Conservation (phyloP, 768 basidiomycete genomes). For the Mycena vitilis region DNA sequence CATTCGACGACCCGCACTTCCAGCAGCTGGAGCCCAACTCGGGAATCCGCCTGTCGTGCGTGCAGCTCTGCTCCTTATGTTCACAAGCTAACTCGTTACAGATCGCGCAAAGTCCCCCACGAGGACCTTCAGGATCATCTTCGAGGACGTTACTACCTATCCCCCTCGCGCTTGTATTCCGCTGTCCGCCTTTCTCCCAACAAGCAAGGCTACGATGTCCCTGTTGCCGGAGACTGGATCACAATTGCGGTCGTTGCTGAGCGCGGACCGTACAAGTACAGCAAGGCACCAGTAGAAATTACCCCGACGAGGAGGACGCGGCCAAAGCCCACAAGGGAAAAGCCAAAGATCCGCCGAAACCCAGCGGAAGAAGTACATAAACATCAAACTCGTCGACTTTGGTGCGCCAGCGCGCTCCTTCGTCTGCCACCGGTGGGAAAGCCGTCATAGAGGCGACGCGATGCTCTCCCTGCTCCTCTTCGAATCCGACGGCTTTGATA, state of each 20-base stretch:
- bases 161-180: slow-evolving; percentile 91
- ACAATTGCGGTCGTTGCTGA: slow-evolving; percentile 97
- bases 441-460: slow-evolving; percentile 83
- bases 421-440: slow-evolving; percentile 67
- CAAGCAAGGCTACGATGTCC: slow-evolving; percentile 91
- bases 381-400: slow-evolving; percentile 86
- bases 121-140: slow-evolving; percentile 85
- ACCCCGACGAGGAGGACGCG: slow-evolving; percentile 58
- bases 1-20: slow-evolving; percentile 81
- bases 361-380: slow-evolving; percentile 85
- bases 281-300: slow-evolving; percentile 70
- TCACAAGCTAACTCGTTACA: slow-evolving; percentile 44
- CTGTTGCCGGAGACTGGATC: slow-evolving; percentile 93
- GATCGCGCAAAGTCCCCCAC: slow-evolving; percentile 79
- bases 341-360: slow-evolving; percentile 53
- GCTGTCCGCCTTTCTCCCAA: slow-evolving; percentile 80
- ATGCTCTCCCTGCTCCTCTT: slow-evolving; percentile 87
- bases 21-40: slow-evolving; percentile 91
- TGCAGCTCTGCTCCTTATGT: slow-evolving; percentile 33
- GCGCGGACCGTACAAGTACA: slow-evolving; percentile 82
- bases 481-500: slow-evolving; percentile 82
- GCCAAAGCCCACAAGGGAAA: slow-evolving; percentile 42
- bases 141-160: slow-evolving; percentile 85
- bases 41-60: slow-evolving; percentile 84
- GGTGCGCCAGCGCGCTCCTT: slow-evolving; percentile 68